Evolutionary conservation across 139 green algal species (phyloP), one percentile per base, ranked within the genome.

Genomic region (Closterium sp.): DNA sequence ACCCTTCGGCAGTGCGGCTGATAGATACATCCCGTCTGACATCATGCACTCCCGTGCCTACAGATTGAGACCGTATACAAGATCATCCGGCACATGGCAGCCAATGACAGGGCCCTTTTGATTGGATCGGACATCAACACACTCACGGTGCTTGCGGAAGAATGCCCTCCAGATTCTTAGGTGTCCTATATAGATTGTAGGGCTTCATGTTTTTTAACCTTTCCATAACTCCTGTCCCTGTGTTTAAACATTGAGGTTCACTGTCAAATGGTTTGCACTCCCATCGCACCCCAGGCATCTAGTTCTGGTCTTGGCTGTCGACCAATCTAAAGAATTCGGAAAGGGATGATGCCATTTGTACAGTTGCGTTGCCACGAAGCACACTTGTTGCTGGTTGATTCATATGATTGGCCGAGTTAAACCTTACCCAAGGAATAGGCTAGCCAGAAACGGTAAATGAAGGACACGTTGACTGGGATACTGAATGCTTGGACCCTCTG

Each of bases 81-180:
- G 36, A 92, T 92, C n/a, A 35, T 92, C 36, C 84, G 55, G 8
- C 90, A 92, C 90, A 92, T 92, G 90, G 90, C 84, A 25, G 84
- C 33, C 84, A 92, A 92, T 64, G 90, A 31, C 32, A 76, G 55
- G 55, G 55, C 55, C 23, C 23, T 76, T 12, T 28, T 76, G 55
- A 76, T 76, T 16, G 55, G 55, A 76, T 76, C 55, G 23, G 55
- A 76, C 55, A 76, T 76, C 55, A 76, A 76, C 55, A 76, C 55
- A 76, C 55, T 76, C 55, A 76, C 55, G 55, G 55, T 76, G 55
- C 9, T 76, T 76, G 55, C 55, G 12, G 55, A 76, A 76, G 55
- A 76, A 76, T 76, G 55, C 12, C 55, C 55, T 76, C 55, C 55
- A 19, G 55, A 76, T 1, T 76, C 25, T 16, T 76, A 76, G 55